A percentile compares a stretch with the other conserved stretches of the same genome.
phyloP scores from a whole-genome alignment of 148 eudicot species.

The Cornus kousa region DNA sequence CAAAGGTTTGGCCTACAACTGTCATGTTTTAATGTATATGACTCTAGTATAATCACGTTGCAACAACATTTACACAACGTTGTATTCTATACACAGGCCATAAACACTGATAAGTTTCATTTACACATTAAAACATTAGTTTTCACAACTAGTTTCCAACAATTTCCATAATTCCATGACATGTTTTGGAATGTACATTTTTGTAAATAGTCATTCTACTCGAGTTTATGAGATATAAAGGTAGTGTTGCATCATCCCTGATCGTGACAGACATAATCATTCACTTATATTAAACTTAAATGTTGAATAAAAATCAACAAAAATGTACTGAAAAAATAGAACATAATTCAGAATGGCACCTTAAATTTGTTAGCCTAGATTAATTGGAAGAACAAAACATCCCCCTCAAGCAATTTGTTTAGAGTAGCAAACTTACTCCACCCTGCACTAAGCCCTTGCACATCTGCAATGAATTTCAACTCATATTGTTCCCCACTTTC shows the following conservation, averaged over 20 bases:
- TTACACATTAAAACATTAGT: no score
- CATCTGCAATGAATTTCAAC: constrained; percentile 38
- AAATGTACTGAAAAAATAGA: not conserved
- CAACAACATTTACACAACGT: no score
- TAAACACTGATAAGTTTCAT: no score
- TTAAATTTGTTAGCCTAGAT: constrained; percentile 46
- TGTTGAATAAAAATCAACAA: not conserved
- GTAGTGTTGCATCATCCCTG: not conserved
- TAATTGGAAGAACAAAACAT: constrained; percentile 53
- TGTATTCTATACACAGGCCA: no score
- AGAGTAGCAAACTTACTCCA: constrained; percentile 53
- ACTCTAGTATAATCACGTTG: no score
- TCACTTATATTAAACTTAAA: not conserved
- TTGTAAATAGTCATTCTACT: no score
- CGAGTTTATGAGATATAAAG: not conserved
- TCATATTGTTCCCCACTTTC: constrained; percentile 47
- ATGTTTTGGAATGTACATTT: no score
- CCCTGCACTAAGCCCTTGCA: constrained; percentile 56
- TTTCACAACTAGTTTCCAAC: no score
- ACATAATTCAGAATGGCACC: constrained; percentile 26
- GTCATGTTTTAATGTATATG: no score
- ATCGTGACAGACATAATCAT: not conserved
- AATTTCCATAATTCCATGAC: no score
- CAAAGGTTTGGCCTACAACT: no score
- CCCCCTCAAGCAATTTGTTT: constrained; percentile 52